Conservation (phyloP, 108 stramenopile species). For the Pseudonitzschia pungens region DNA sequence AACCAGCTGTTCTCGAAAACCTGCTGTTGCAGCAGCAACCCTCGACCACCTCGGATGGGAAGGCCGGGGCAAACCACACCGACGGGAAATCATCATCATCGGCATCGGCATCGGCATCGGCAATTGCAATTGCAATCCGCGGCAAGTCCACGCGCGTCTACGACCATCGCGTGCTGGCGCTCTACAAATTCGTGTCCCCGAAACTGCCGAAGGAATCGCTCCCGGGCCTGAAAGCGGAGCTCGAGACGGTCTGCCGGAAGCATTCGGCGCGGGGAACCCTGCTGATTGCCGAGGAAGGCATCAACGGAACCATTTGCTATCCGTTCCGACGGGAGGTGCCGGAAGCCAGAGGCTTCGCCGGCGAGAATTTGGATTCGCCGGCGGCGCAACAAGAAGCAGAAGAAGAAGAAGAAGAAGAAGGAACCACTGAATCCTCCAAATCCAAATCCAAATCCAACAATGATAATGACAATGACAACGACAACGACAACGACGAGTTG, state of each 20-base stretch:
- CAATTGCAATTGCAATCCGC: no score
- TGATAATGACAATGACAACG: constrained; percentile 4
- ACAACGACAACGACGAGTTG: constrained; percentile 7
- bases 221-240: constrained; percentile 19
- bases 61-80: background rate
- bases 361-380: no score
- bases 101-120: no score
- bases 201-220: constrained; percentile 21
- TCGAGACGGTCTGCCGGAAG: constrained; percentile 23
- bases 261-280: constrained; percentile 57
- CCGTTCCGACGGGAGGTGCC: constrained; percentile 25
- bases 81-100: background rate
- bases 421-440: no score
- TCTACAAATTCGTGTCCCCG: constrained; percentile 56
- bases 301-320: constrained; percentile 86
- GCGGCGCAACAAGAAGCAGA: no score
- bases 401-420: no score
- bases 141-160: background rate
- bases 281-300: constrained; percentile 72
- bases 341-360: no score
- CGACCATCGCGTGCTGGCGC: constrained; percentile 43
- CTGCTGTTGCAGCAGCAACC: background rate
- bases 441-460: background rate
- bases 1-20: constrained; percentile 8
- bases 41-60: background rate